phyloP scores from a whole-genome alignment of 345 rosid genomes.

The Murraya paniculata region DNA sequence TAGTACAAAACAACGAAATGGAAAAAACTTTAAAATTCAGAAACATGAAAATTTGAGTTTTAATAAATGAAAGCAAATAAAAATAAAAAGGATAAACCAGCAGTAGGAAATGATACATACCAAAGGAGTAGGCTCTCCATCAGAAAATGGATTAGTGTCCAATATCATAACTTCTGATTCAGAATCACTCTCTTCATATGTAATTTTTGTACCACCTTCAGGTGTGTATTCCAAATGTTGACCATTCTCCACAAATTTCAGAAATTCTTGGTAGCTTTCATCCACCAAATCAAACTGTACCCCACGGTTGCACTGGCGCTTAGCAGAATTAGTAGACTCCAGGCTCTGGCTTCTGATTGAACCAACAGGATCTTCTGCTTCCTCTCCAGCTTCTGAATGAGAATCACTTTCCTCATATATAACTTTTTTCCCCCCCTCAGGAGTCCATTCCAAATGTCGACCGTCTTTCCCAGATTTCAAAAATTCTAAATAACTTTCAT shows the following conservation, averaged over 20 bases:
- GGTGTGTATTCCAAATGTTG: neutral
- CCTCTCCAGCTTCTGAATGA: neutral
- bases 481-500: constrained; percentile 26
- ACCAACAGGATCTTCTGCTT: constrained; percentile 15
- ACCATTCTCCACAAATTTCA: constrained; percentile 20
- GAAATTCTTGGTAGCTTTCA: constrained; percentile 22
- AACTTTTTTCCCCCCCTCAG: constrained; percentile 22
- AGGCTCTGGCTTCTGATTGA: too few species aligned
- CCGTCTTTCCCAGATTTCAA: constrained; percentile 17
- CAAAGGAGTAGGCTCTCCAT: constrained; percentile 32
- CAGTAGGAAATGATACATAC: constrained; percentile 25
- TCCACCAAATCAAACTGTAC: constrained; percentile 22
- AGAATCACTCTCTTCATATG: constrained; percentile 27
- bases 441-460: neutral
- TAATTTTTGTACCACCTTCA: constrained; percentile 21
- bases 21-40: constrained; percentile 2
- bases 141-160: constrained; percentile 31
- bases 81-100: neutral
- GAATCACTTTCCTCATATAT: constrained; percentile 8
- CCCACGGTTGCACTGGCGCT: constrained; percentile 10
- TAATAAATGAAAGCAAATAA: neutral
- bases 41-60: constrained; percentile 16
- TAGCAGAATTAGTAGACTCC: neutral
- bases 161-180: constrained; percentile 48
- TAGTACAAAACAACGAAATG: constrained; percentile 1